Percentiles rank a stretch among this genome's conserved stretches.
These are phyloP conservation scores for Xylaria flabelliformis DNA, from an alignment of 495 filamentous ascomycete genomes.

Conservation along the genomic window DNA sequence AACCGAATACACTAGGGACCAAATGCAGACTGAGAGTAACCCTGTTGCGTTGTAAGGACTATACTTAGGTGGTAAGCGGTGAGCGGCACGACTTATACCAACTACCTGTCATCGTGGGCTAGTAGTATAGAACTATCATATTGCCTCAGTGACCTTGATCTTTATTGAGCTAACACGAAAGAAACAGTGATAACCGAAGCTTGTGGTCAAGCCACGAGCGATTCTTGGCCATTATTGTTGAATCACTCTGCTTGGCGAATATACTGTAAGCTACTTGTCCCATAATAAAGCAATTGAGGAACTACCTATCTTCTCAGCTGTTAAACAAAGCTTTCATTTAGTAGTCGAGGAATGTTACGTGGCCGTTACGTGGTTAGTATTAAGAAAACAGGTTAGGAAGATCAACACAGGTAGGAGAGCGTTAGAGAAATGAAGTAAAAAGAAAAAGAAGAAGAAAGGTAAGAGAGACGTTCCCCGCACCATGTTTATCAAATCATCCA, in stretches of 20 bases:
- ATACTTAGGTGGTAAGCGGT: neutral
- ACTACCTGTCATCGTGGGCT: neutral
- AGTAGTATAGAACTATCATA: neutral
- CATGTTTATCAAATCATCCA: neutral
- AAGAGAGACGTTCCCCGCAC: neutral
- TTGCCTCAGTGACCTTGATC: neutral
- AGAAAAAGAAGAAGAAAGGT: neutral
- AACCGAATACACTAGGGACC: neutral
- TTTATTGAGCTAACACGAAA: neutral
- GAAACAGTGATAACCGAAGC: neutral
- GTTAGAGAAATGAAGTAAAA: too few species aligned
- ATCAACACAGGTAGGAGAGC: neutral
- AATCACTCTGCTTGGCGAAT: neutral
- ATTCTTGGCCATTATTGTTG: neutral
- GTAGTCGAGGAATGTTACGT: neutral
- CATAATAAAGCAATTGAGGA: neutral
- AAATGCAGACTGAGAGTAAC: neutral
- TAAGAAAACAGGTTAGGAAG: neutral
- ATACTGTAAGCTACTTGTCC: neutral
- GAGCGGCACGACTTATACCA: neutral
- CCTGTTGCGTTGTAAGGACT: neutral
- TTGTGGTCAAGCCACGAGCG: neutral
- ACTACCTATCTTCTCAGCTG: neutral
- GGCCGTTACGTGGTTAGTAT: neutral
- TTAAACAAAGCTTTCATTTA: neutral